Evolutionary conservation across 2,329 filamentous ascomycete genomes (phyloP).

Genomic region (Fusarium globosum): DNA sequence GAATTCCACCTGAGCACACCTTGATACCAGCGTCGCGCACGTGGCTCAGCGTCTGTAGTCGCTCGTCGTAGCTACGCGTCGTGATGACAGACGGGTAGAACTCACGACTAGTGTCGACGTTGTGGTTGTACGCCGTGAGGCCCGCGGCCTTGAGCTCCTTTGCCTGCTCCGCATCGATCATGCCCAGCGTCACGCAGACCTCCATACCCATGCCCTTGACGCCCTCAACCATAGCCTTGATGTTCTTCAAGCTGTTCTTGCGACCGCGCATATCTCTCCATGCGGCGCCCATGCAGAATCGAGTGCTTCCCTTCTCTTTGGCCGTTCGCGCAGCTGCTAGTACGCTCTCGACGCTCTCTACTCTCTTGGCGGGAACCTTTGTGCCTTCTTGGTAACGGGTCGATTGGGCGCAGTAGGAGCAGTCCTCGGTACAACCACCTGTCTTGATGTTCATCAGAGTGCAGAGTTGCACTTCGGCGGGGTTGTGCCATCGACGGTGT

Average conservation of each 20-base stretch:
- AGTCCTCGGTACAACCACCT: conserved; percentile 91
- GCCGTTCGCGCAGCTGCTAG: conserved; percentile 81
- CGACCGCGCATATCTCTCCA: conserved; percentile 95
- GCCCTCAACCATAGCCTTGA: conserved; percentile 86
- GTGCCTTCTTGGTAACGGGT: conserved; percentile 82
- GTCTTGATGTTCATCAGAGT: conserved; percentile 98
- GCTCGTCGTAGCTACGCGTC: conserved; percentile 87
- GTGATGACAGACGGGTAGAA: conserved; percentile 90
- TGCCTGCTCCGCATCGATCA: conserved; percentile 87
- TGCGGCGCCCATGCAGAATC: conserved; percentile 95
- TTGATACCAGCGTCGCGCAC: conserved; percentile 89
- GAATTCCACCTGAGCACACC: conserved; percentile 89
- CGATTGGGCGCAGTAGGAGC: conserved; percentile 91
- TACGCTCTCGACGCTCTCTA: conserved; percentile 83
- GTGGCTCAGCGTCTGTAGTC: conserved; percentile 80
- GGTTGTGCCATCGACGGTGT: conserved; percentile 87
- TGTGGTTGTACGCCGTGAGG: conserved; percentile 93
- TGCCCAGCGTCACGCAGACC: conserved; percentile 91
- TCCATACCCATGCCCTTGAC: conserved; percentile 88
- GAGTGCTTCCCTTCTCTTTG: conserved; percentile 84
- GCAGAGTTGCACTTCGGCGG: conserved; percentile 87
- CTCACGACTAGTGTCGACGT: conserved; percentile 89
- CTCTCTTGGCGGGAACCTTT: conserved; percentile 81
- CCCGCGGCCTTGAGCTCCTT: conserved; percentile 85
- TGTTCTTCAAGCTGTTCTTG: conserved; percentile 83